These are phyloP conservation scores for Rosa chinensis DNA, from an alignment of 306 rosid genomes.

Conservation along the genomic window DNA sequence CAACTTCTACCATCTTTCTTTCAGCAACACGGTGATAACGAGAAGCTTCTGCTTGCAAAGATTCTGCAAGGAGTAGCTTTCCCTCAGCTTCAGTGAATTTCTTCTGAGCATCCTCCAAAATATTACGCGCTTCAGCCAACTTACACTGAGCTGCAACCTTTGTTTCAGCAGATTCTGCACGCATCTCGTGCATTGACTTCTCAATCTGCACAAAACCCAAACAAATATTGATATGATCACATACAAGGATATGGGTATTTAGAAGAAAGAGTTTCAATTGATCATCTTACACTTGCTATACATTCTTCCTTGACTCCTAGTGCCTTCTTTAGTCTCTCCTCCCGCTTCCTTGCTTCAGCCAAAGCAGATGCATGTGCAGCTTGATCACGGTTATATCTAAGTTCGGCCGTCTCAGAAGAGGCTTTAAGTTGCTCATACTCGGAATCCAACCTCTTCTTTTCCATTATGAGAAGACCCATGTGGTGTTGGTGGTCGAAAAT, in stretches of 20 bases:
- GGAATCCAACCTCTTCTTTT: conserved; percentile 63
- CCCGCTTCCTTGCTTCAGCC: conserved; percentile 76
- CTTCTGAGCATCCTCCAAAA: conserved; percentile 68
- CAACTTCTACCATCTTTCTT: conserved; percentile 85
- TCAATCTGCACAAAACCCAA: conserved; percentile 64
- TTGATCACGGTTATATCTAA: conserved; percentile 62
- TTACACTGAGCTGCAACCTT: conserved; percentile 88
- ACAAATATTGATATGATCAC: not conserved
- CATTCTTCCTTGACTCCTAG: conserved; percentile 87
- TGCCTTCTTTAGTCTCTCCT: conserved; percentile 73
- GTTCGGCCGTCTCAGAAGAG: conserved; percentile 59
- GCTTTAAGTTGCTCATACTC: conserved; percentile 64
- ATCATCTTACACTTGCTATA: conserved; percentile 80
- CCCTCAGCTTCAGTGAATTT: conserved; percentile 69
- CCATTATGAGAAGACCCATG: conserved; percentile 95
- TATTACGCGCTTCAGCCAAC: conserved; percentile 60
- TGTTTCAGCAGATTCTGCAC: conserved; percentile 86
- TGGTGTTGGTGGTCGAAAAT: conserved; percentile 86
- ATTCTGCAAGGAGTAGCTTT: conserved; percentile 67
- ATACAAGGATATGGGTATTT: conserved; percentile 1
- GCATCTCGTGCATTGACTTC: conserved; percentile 90
- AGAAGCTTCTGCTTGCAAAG: conserved; percentile 70
- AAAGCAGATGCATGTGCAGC: conserved; percentile 54
- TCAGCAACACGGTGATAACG: conserved; percentile 68
- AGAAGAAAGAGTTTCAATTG: not conserved